Evolutionary conservation across 2,329 filamentous ascomycete genomes (phyloP), one percentile per base, ranked within the genome.

Genomic region (Claviceps pusilla): DNA sequence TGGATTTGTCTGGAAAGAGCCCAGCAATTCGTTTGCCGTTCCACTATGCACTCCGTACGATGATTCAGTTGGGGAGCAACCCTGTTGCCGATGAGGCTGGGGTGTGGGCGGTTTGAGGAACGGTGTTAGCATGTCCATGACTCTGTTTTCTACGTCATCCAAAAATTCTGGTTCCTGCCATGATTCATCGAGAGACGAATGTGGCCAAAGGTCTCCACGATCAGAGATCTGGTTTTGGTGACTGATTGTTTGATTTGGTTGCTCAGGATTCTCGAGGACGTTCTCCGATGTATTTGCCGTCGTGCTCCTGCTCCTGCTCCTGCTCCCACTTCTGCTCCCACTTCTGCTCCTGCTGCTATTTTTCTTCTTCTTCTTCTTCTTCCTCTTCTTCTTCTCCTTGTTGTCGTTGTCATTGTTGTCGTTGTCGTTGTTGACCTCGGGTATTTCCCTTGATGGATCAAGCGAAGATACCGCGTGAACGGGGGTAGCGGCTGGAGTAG

Each of bases 41-140:
- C 68, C 63, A 10, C 73, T 75, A 60, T 76, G 72, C 76, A 80
- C 78, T 16, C 75, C 78, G 57, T 79, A 80, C 2, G 74, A 78
- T 3, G 74, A 68, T 43, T 77, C 73, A 7, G 63, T 64, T 2
- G 65, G 63, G 3, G 64, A 65, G 19, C 66, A 63, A 28, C 57
- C 56, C 1, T 65, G 49, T 24, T 51, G 63, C 47, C 66, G 64
- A 48, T 64, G 59, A 19, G 67, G 64, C 46, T 71, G 67, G 7
- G 71, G 68, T 56, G 76, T 69, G 31, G 74, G 69, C 51, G 71
- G 73, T 50, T 68, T 68, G 29, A 78, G 60, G 56, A 78, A 76
- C 5, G 72, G 73, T 29, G 73, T 70, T n/a, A 78, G 65, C 63
- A 77, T 73, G 53, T 71, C 68, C 42, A 72, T 69, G 55, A 78